Evolutionary conservation across 495 filamentous ascomycete genomes (phyloP).

Genomic region (Rhypophila decipiens): DNA sequence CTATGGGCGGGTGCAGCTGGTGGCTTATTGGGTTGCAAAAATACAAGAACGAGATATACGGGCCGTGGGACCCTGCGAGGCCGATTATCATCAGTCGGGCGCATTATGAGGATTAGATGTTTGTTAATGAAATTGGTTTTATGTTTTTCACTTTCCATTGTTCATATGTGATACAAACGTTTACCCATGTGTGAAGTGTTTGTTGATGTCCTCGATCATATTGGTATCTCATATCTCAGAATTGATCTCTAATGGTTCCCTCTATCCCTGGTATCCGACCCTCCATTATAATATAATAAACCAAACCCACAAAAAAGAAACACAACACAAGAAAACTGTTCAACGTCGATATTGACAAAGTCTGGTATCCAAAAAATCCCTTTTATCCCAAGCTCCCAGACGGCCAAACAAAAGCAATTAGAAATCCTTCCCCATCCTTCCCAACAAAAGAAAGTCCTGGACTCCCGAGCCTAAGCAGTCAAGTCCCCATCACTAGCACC

Average conservation of each 20-base stretch:
- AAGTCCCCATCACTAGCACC: slow-evolving; percentile 5
- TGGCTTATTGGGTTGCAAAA: slow-evolving; percentile 96
- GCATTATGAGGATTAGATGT: slow-evolving; percentile 35
- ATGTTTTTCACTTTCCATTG: background rate
- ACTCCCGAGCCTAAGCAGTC: background rate
- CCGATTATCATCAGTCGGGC: slow-evolving; percentile 61
- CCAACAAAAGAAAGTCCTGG: background rate
- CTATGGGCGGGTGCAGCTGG: slow-evolving; percentile 93
- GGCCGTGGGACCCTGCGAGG: slow-evolving; percentile 94
- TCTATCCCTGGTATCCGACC: no score
- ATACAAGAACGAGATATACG: slow-evolving; percentile 98
- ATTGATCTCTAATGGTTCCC: background rate
- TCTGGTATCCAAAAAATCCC: no score
- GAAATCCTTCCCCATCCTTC: no score
- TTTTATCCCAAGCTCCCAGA: no score
- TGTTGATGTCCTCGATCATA: background rate
- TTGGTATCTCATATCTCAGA: background rate
- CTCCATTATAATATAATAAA: no score
- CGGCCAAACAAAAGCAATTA: no score
- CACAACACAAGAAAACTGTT: no score
- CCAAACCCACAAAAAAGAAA: no score
- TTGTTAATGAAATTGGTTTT: background rate
- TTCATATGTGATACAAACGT: background rate
- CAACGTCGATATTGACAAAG: no score
- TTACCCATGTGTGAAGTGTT: background rate